phyloP scores from a whole-genome alignment of 441 rosid species.

The Biscutella auriculata region DNA sequence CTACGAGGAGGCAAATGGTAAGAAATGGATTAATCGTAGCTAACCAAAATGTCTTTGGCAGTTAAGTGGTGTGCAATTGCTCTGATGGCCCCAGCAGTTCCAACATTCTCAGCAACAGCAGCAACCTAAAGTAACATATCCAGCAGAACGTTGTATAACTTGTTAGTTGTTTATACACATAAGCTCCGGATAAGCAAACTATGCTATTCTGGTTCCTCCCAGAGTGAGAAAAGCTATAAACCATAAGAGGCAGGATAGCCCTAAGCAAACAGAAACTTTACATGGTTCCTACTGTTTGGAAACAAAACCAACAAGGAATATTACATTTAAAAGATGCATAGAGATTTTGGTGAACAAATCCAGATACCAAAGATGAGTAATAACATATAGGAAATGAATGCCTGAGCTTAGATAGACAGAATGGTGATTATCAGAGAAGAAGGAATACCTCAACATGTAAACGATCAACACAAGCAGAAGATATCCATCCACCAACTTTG shows the following conservation, averaged over 20 bases:
- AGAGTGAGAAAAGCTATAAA: neutral
- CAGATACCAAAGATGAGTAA: neutral
- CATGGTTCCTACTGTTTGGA: neutral
- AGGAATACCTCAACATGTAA: conserved; percentile 65
- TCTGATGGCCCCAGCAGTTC: conserved; percentile 92
- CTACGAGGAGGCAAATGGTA: neutral
- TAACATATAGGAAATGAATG: neutral
- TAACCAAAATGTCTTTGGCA: conserved; percentile 83
- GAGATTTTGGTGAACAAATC: neutral
- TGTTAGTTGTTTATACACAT: neutral
- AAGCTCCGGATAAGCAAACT: neutral
- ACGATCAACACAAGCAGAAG: conserved; percentile 74
- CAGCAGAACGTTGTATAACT: neutral
- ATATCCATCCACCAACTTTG: conserved; percentile 78
- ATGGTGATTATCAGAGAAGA: neutral
- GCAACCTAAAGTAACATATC: conserved; percentile 50
- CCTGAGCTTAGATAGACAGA: neutral
- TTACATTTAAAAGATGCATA: neutral
- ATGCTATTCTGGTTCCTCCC: neutral
- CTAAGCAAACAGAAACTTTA: neutral
- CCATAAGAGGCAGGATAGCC: neutral
- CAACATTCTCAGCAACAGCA: conserved; percentile 81
- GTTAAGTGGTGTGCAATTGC: conserved; percentile 81
- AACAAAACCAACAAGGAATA: neutral
- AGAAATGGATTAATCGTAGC: conserved; percentile 14